phyloP scores from a whole-genome alignment of 495 filamentous ascomycete species.

The Neurospora sp. region DNA sequence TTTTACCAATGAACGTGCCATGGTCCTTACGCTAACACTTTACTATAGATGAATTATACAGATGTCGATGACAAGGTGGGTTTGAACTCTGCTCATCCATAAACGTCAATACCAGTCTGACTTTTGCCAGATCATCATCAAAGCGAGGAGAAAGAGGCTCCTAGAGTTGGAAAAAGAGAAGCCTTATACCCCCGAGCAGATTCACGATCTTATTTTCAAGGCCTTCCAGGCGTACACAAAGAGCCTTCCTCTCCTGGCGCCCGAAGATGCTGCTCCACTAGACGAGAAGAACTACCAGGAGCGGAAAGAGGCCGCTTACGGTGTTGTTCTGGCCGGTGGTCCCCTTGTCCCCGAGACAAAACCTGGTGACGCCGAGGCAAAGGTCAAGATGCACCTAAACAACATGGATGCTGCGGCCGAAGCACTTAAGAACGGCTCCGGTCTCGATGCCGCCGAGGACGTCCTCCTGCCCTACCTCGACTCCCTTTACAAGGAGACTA shows the following conservation, averaged over 20 bases:
- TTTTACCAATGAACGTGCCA: background rate
- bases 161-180: conserved; percentile 49
- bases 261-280: conserved; percentile 17
- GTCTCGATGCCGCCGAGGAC: conserved; percentile 43
- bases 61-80: conserved; percentile 81
- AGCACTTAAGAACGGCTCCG: conserved; percentile 39
- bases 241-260: conserved; percentile 57
- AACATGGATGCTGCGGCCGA: conserved; percentile 55
- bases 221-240: conserved; percentile 69
- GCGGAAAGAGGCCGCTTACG: conserved; percentile 52
- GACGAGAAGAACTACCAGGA: conserved; percentile 44
- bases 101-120: background rate
- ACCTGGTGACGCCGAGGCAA: conserved; percentile 63
- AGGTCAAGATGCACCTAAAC: conserved; percentile 84
- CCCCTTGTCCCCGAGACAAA: conserved; percentile 50
- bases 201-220: conserved; percentile 43
- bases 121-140: conserved; percentile 60
- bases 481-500: conserved; percentile 57
- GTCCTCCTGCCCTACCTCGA: conserved; percentile 85
- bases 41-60: conserved; percentile 70
- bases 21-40: background rate
- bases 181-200: conserved; percentile 30
- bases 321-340: conserved; percentile 50
- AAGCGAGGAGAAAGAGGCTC: conserved; percentile 68
- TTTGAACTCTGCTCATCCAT: background rate